phyloP scores from a whole-genome alignment of 805 yeast species.

The Ogataea nonfermentans region DNA sequence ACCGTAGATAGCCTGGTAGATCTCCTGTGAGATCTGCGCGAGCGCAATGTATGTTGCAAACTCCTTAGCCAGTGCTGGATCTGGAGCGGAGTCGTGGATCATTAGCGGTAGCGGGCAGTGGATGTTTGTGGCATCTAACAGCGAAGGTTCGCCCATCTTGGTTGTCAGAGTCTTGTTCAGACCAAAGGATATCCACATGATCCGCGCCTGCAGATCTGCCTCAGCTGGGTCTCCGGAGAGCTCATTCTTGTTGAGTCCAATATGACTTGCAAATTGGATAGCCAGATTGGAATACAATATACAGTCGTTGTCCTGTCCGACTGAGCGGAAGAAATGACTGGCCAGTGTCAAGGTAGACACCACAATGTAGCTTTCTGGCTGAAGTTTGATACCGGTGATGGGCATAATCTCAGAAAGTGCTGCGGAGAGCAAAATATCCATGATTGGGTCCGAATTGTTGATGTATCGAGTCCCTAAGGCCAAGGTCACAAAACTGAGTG shows the following conservation, averaged over 20 bases:
- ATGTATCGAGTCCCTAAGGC: conserved; percentile 27
- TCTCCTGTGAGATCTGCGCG: conserved; percentile 25
- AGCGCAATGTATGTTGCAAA: conserved; percentile 23
- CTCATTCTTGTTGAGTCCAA: conserved; percentile 17
- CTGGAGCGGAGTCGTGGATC: conserved; percentile 7
- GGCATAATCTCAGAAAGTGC: conserved; percentile 23
- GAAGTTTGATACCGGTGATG: conserved; percentile 13
- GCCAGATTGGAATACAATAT: conserved; percentile 27
- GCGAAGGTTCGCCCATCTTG: conserved; percentile 27
- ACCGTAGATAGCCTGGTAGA: conserved; percentile 23
- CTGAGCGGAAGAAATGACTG: conserved; percentile 25
- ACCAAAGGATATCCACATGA: conserved; percentile 29
- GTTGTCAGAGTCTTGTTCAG: conserved; percentile 27
- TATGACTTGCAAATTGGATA: conserved; percentile 26
- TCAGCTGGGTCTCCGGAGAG: conserved; percentile 7
- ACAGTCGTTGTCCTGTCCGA: conserved; percentile 26
- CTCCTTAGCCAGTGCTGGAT: conserved; percentile 11
- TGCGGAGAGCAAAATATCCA: conserved; percentile 17
- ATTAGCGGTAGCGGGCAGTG: conserved; percentile 21
- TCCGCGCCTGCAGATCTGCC: conserved; percentile 23
- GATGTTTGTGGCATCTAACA: conserved; percentile 18
- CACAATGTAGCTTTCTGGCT: conserved; percentile 15
- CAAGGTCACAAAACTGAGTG: conserved; percentile 21
- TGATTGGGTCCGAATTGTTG: conserved; percentile 18
- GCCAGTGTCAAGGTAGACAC: conserved; percentile 24